Evolutionary conservation across 129 eudicot species (phyloP).

Genomic region (Ambrosia artemisiifolia): DNA sequence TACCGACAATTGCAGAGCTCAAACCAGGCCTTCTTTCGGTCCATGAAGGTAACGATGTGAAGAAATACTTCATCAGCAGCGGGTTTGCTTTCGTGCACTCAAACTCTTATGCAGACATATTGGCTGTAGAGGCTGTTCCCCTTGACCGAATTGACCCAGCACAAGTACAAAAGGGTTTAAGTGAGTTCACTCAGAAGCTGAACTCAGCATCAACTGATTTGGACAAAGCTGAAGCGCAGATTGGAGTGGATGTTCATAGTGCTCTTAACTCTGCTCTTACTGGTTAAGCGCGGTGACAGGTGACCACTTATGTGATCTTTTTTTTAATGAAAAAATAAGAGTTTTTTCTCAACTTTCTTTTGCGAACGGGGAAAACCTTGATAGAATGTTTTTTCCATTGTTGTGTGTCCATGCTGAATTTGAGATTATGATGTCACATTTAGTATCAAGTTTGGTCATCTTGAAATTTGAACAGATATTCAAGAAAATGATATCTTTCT

Average conservation of each 20-base stretch:
- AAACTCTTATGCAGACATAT: constrained; percentile 65
- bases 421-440: constrained; percentile 27
- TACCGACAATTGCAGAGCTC: constrained; percentile 73
- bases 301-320: constrained; percentile 7
- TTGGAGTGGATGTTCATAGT: constrained; percentile 78
- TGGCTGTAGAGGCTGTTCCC: constrained; percentile 79
- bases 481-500: constrained; percentile 4
- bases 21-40: constrained; percentile 72
- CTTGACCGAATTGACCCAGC: constrained; percentile 57
- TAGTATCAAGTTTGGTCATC: constrained; percentile 22
- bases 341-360: constrained; percentile 13
- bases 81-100: constrained; percentile 76
- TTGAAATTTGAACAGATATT: neutral
- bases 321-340: constrained; percentile 27
- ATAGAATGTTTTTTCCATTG: constrained; percentile 18
- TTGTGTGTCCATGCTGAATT: constrained; percentile 15
- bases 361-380: constrained; percentile 25
- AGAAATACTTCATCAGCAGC: constrained; percentile 70
- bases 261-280: constrained; percentile 71
- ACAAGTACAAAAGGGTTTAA: constrained; percentile 61
- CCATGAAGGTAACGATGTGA: constrained; percentile 61
- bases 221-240: constrained; percentile 87
- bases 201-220: constrained; percentile 76
- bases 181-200: constrained; percentile 72
- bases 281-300: constrained; percentile 29